These are phyloP conservation scores for Helianthus tuberosus DNA, from an alignment of 129 eudicot species.

Conservation along the genomic window DNA sequence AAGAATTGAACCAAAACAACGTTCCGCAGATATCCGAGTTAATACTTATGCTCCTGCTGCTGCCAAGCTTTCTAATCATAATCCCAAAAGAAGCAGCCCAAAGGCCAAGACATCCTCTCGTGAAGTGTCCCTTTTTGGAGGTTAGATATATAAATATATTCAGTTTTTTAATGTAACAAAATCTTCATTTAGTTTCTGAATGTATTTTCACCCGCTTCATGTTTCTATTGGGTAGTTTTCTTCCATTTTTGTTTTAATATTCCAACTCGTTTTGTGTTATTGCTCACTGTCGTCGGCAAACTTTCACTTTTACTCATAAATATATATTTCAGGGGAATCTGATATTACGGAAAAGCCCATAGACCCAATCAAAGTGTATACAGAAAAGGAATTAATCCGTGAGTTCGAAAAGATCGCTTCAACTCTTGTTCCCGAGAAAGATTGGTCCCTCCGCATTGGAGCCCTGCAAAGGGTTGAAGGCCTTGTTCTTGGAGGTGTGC, in stretches of 20 bases:
- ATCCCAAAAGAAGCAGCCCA: slow-evolving; percentile 88
- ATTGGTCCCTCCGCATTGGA: slow-evolving; percentile 94
- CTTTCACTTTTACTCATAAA: slow-evolving; percentile 5
- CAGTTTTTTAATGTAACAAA: slow-evolving; percentile 1
- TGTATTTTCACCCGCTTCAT: not conserved
- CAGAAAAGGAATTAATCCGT: slow-evolving; percentile 88
- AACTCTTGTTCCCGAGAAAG: slow-evolving; percentile 89
- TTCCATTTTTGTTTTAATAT: not conserved
- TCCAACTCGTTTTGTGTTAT: not conserved
- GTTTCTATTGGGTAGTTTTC: slow-evolving; percentile 9
- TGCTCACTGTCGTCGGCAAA: not conserved
- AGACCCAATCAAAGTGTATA: slow-evolving; percentile 88
- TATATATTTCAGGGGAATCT: slow-evolving; percentile 58
- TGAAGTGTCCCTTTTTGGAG: slow-evolving; percentile 90
- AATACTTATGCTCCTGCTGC: slow-evolving; percentile 55
- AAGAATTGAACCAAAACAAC: slow-evolving; percentile 81
- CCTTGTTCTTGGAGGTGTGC: slow-evolving; percentile 93
- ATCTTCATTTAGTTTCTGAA: slow-evolving; percentile 8
- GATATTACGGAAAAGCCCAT: slow-evolving; percentile 94
- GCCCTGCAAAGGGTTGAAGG: slow-evolving; percentile 98
- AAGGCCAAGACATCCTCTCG: slow-evolving; percentile 78
- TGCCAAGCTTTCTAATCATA: slow-evolving; percentile 48
- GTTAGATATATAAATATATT: slow-evolving; percentile 33
- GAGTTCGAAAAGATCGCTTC: slow-evolving; percentile 91
- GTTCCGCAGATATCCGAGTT: slow-evolving; percentile 56